Percentiles rank a stretch among this genome's conserved stretches.
phyloP scores from a whole-genome alignment of 2,329 filamentous ascomycete species.

The Sporothrix pallida region DNA sequence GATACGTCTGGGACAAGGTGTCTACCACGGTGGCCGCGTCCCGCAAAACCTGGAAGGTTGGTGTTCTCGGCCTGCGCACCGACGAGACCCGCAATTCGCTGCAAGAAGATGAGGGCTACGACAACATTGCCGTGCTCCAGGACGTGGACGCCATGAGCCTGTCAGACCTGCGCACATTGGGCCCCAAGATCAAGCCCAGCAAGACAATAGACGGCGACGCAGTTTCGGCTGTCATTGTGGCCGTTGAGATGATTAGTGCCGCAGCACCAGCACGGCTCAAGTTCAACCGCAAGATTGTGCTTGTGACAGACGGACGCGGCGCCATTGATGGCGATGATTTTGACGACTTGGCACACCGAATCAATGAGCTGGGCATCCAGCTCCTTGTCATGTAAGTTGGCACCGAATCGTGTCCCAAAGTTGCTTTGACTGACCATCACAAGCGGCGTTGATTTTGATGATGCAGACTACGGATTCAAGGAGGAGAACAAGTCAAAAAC shows the following conservation, averaged over 20 bases:
- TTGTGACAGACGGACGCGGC: constrained; percentile 82
- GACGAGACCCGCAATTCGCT: constrained; percentile 72
- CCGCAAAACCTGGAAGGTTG: constrained; percentile 74
- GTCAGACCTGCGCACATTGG: constrained; percentile 70
- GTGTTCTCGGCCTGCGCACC: constrained; percentile 84
- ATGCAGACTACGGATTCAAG: constrained; percentile 85
- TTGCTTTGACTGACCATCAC: constrained; percentile 2
- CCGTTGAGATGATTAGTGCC: constrained; percentile 78
- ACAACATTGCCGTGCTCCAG: constrained; percentile 82
- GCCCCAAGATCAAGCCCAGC: constrained; percentile 69
- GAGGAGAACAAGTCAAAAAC: constrained; percentile 77
- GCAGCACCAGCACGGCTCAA: constrained; percentile 81
- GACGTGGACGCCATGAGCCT: constrained; percentile 66
- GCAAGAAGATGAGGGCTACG: constrained; percentile 73
- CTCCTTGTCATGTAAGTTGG: constrained; percentile 74
- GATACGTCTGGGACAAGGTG: constrained; percentile 94
- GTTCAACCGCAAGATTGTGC: constrained; percentile 77
- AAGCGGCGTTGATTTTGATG: constrained; percentile 95
- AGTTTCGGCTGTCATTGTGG: constrained; percentile 85
- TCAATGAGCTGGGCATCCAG: constrained; percentile 78
- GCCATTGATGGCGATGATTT: constrained; percentile 74
- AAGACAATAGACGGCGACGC: constrained; percentile 75
- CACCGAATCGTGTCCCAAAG: no score
- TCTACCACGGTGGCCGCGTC: constrained; percentile 70
- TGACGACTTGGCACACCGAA: constrained; percentile 71